These are phyloP conservation scores for Paecilomyces niveus DNA, from an alignment of 2,329 filamentous ascomycete genomes.

Conservation along the genomic window DNA sequence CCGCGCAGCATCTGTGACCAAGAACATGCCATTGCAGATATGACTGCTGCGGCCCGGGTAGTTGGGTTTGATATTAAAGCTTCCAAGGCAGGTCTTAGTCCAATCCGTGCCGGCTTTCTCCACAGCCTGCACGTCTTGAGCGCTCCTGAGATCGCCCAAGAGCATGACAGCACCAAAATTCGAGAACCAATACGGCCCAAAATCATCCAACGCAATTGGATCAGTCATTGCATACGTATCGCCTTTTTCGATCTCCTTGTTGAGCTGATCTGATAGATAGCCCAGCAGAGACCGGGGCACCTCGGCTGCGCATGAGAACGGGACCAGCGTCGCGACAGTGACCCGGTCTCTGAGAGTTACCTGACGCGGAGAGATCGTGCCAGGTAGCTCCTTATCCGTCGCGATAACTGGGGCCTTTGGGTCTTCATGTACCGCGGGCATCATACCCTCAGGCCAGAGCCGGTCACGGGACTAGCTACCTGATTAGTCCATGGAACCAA, in stretches of 20 bases:
- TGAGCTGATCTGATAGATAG: constrained; percentile 77
- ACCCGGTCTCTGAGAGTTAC: constrained; percentile 78
- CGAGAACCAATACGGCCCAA: constrained; percentile 82
- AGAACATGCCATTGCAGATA: constrained; percentile 70
- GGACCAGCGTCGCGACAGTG: constrained; percentile 75
- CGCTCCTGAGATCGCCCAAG: constrained; percentile 62
- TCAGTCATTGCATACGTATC: constrained; percentile 89
- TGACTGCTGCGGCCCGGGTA: constrained; percentile 87
- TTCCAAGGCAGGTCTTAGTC: constrained; percentile 74
- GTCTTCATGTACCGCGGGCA: constrained; percentile 32
- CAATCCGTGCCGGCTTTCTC: constrained; percentile 60
- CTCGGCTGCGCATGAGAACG: constrained; percentile 68
- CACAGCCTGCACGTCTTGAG: constrained; percentile 46
- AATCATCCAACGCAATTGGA: constrained; percentile 63
- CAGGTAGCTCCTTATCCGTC: constrained; percentile 49
- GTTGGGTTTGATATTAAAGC: constrained; percentile 92
- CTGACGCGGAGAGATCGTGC: constrained; percentile 63
- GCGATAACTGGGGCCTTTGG: constrained; percentile 21
- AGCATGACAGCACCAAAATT: constrained; percentile 87
- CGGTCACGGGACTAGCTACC: constrained; percentile 28
- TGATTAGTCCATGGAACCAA: background rate
- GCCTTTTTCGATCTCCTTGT: constrained; percentile 84
- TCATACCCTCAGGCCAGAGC: constrained; percentile 16
- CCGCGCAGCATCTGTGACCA: constrained; percentile 65
- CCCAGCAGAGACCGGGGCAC: constrained; percentile 68